phyloP scores from a whole-genome alignment of 108 stramenopile genomes.

The Schizochytrium sp. region DNA sequence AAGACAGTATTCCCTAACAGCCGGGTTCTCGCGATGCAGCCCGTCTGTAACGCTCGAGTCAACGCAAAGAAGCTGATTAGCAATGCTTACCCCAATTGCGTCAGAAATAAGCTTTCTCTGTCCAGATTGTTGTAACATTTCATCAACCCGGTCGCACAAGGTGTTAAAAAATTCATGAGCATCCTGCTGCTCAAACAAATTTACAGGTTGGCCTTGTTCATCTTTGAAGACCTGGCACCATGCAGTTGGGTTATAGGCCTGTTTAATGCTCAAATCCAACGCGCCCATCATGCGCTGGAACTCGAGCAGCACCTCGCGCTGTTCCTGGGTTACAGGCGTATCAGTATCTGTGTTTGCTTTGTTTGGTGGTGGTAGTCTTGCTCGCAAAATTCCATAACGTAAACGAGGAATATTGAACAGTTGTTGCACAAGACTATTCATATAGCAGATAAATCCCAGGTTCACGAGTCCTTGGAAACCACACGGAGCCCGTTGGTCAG shows the following conservation, averaged over 20 bases:
- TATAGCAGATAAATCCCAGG: slow-evolving; percentile 96
- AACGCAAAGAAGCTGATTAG: slow-evolving; percentile 70
- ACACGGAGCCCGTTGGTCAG: slow-evolving; percentile 28
- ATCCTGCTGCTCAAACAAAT: slow-evolving; percentile 76
- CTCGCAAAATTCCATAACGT: slow-evolving; percentile 58
- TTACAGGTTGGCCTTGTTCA: slow-evolving; percentile 72
- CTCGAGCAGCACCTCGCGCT: slow-evolving; percentile 45
- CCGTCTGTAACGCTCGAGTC: slow-evolving; percentile 57
- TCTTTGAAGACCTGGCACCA: slow-evolving; percentile 65
- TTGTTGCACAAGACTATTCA: slow-evolving; percentile 92
- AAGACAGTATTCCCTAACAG: not conserved
- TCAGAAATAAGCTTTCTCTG: slow-evolving; percentile 61
- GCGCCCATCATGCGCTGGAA: slow-evolving; percentile 63
- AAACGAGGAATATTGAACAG: slow-evolving; percentile 66
- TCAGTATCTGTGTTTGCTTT: not conserved
- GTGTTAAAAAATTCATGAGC: slow-evolving; percentile 73
- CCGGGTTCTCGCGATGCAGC: slow-evolving; percentile 67
- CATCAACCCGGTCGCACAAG: slow-evolving; percentile 72
- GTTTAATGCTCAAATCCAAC: slow-evolving; percentile 44
- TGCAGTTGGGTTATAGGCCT: slow-evolving; percentile 18
- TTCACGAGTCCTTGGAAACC: slow-evolving; percentile 92
- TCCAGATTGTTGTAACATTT: not conserved
- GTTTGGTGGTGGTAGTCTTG: not conserved
- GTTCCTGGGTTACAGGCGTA: not conserved
- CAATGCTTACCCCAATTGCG: slow-evolving; percentile 69